Base-by-base conservation (phyloP, 352 stramenopile genomes). In the Pythium vanterpoolii region DNA sequence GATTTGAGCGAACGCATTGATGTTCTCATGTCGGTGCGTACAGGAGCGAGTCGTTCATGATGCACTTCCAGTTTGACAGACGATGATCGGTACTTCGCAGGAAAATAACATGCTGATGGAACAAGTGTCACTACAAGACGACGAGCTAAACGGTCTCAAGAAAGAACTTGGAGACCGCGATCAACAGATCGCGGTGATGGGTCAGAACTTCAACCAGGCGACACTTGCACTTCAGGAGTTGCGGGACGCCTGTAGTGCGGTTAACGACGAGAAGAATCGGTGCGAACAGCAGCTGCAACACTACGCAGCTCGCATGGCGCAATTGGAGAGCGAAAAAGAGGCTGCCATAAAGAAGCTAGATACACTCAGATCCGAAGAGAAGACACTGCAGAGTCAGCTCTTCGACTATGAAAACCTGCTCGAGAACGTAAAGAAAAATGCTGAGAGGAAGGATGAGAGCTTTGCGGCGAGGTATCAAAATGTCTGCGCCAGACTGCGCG, bases 61-160 rank as follows among this genome's bases (percentile, higher is more conserved):
- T 42, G 16, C 9, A 23, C 1, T 24, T 36, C 13, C 10, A 30
- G 11, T 16, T 5, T 39, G 5, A 31, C 11, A 44, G 28, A 5
- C 27, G 8, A 34, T 11, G 30, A 7, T 3, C 2, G 6, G 6
- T 43, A 18, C 53, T 31, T 6, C 16, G 18, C 30, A 85, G 77
- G 83, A 93, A 60, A 93, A 93, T 45, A 86, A 73, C 28, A 79
- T 89, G 72, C 56, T 93, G 24, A 89, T 90, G 76, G 83, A 93
- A 40, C 83, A 93, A 71, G 69, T 90, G 1, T 89, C 83, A 3
- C 66, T 93, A 2, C 81, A 91, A 56, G 83, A 91, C 18, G 74
- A 84, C 24, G 83, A 93, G 42, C 69, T 93, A 30, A 71, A 60
- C 0, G 64, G 65, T 1, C 76, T 89, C 52, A 87, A 79, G 50